Conservation (phyloP, 2,329 filamentous ascomycete genomes). For the Ramularia endophylla region DNA sequence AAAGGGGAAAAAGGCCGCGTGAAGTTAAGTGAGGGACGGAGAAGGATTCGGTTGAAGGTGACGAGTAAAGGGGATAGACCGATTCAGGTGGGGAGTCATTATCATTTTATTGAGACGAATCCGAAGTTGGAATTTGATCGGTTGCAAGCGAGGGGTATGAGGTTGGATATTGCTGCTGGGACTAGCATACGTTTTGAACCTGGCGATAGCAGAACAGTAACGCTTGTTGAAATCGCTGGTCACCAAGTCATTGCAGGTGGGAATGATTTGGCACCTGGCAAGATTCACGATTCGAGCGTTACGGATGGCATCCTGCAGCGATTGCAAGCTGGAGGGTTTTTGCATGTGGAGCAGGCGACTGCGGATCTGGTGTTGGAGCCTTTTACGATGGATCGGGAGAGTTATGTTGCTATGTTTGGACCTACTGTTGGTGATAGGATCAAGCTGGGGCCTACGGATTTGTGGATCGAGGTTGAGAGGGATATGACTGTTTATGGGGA, state of each 20-base stretch:
- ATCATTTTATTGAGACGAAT: conserved; percentile 95
- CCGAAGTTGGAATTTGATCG: conserved; percentile 86
- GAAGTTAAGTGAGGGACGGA: conserved; percentile 65
- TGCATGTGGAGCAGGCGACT: conserved; percentile 64
- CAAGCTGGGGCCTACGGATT: conserved; percentile 71
- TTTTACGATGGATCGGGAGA: conserved; percentile 67
- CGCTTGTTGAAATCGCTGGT: conserved; percentile 81
- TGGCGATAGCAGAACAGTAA: conserved; percentile 85
- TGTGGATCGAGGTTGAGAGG: conserved; percentile 86
- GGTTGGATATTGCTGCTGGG: conserved; percentile 83
- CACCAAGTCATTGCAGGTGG: conserved; percentile 75
- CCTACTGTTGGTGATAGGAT: conserved; percentile 86
- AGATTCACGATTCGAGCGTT: conserved; percentile 57
- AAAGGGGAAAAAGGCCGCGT: conserved; percentile 59
- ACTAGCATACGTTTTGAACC: conserved; percentile 93
- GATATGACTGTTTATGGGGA: conserved; percentile 83
- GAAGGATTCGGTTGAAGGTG: conserved; percentile 67
- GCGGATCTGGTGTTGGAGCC: conserved; percentile 52
- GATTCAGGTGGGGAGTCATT: conserved; percentile 88
- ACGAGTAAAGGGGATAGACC: conserved; percentile 84
- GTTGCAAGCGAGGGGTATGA: conserved; percentile 70
- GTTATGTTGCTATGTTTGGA: conserved; percentile 86
- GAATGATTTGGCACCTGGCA: conserved; percentile 70
- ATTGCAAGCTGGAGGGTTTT: conserved; percentile 68
- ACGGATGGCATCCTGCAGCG: conserved; percentile 60